A percentile compares a stretch with the other conserved stretches of the same genome.
These are phyloP conservation scores for Kluyveromyces lactis DNA, from an alignment of 805 yeast genomes.

Conservation along the genomic window DNA sequence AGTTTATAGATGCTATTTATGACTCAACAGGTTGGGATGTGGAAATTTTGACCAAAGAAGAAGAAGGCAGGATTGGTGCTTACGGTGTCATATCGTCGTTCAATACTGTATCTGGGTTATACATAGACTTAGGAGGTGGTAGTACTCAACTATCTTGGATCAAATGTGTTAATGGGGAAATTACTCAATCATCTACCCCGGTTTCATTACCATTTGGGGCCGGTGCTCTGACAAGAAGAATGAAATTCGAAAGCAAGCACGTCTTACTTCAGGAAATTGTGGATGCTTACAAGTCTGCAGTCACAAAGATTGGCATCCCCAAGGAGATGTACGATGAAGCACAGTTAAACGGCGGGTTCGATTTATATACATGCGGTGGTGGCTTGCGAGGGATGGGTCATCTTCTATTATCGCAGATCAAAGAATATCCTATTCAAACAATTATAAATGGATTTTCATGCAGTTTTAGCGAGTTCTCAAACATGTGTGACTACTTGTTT, in stretches of 20 bases:
- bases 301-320: slow-evolving; percentile 46
- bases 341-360: slow-evolving; percentile 48
- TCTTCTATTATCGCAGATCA: slow-evolving; percentile 41
- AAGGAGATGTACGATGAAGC: slow-evolving; percentile 42
- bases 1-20: slow-evolving; percentile 46
- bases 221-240: slow-evolving; percentile 51
- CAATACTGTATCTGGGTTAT: slow-evolving; percentile 56
- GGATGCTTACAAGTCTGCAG: slow-evolving; percentile 41
- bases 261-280: slow-evolving; percentile 46
- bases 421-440: slow-evolving; percentile 59
- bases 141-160: slow-evolving; percentile 67
- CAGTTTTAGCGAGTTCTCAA: slow-evolving; percentile 42
- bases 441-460: slow-evolving; percentile 64
- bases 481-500: slow-evolving; percentile 43
- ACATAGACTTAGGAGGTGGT: slow-evolving; percentile 70
- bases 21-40: slow-evolving; percentile 63
- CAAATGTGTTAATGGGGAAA: slow-evolving; percentile 44
- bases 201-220: slow-evolving; percentile 69
- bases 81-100: slow-evolving; percentile 71
- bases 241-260: slow-evolving; percentile 42
- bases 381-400: slow-evolving; percentile 68
- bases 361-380: slow-evolving; percentile 64
- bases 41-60: slow-evolving; percentile 47
- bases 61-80: slow-evolving; percentile 61
- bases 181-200: slow-evolving; percentile 47